Evolutionary conservation across 768 basidiomycete species (phyloP), one percentile per base, ranked within the genome.

Genomic region (Hygrocybe coccinea): DNA sequence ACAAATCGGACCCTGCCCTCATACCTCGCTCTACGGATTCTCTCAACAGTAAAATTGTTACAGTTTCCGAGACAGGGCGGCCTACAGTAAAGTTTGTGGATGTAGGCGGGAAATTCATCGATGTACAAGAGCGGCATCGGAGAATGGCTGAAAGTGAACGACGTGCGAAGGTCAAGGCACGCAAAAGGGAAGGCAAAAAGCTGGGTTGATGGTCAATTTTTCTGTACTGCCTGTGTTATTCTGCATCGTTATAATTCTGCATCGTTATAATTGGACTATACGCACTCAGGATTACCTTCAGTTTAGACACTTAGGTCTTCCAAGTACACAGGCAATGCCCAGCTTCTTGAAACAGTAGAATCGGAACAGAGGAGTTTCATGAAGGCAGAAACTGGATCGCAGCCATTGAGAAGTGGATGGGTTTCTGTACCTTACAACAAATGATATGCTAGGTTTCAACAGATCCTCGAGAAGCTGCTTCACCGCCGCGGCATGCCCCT

Each of bases 401-500:
- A n/a, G n/a, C n/a, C n/a, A n/a, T n/a, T n/a, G 29, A 29, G 3
- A 29, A 29, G 29, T 8, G 8, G 29, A 29, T 29, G 3, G 8
- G 29, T 29, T 29, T 8, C 29, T 29, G 29, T 29, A 29, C 8
- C 29, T 29, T 29, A 8, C n/a, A 29, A 29, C 29, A 8, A 29
- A 29, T 8, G 29, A 29, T 41, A 19, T 38, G 38, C 44, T n/a
- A 22, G 2, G n/a, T 5, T 12, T 11, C 5, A 19, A 19, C 11
- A 5, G 12, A 44, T 43, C 43, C 37, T 10, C 38, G 3, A 29
- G n/a, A 3, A 29, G 14, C 24, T 12, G 21, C 39, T 44, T 70
- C 70, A 90, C 74, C 89, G 84, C 61, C 87, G 76, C 47, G 82
- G 85, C 75, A 84, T 80, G 53, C 94, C 93, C 56, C 93, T 80